Percentiles rank a stretch among this genome's conserved stretches.
Conservation (phyloP, 129 eudicot genomes). For the Tagetes erecta region DNA sequence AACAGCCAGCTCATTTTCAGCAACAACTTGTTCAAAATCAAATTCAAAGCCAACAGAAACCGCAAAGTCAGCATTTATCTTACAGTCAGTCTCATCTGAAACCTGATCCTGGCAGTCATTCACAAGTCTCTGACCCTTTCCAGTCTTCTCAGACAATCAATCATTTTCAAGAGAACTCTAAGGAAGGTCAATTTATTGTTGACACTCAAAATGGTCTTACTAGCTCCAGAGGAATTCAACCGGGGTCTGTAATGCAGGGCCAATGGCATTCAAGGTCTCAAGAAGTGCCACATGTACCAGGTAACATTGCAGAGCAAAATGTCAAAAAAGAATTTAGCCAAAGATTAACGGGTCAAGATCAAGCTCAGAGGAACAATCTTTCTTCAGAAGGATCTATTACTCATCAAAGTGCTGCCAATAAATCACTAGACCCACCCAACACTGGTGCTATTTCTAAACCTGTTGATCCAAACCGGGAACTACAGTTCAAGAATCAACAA, state of each 20-base stretch:
- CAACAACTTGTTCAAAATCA: conserved; percentile 59
- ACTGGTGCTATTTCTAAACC: conserved; percentile 9
- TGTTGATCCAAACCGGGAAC: conserved; percentile 43
- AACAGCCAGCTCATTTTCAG: conserved; percentile 42
- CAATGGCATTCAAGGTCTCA: conserved; percentile 63
- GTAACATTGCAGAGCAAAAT: conserved; percentile 42
- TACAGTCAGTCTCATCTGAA: conserved; percentile 49
- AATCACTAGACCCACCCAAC: conserved; percentile 44
- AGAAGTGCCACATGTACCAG: conserved; percentile 39
- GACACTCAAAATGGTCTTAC: conserved; percentile 47
- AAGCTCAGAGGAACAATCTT: conserved; percentile 57
- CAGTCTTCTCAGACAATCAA: conserved; percentile 46
- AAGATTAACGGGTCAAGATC: conserved; percentile 54
- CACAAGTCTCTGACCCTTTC: conserved; percentile 50
- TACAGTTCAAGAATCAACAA: conserved; percentile 54
- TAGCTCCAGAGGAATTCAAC: conserved; percentile 36
- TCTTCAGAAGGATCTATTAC: conserved; percentile 51
- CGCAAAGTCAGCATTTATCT: conserved; percentile 37
- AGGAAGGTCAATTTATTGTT: conserved; percentile 47
- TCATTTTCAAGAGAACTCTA: conserved; percentile 43
- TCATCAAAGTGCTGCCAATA: conserved; percentile 23
- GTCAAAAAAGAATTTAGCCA: conserved; percentile 64
- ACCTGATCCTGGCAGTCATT: conserved; percentile 43
- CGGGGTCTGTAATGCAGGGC: conserved; percentile 47
- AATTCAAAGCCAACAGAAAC: conserved; percentile 39